Conservation (phyloP, 768 basidiomycete genomes). For the Leucocoprinus leucothites region DNA sequence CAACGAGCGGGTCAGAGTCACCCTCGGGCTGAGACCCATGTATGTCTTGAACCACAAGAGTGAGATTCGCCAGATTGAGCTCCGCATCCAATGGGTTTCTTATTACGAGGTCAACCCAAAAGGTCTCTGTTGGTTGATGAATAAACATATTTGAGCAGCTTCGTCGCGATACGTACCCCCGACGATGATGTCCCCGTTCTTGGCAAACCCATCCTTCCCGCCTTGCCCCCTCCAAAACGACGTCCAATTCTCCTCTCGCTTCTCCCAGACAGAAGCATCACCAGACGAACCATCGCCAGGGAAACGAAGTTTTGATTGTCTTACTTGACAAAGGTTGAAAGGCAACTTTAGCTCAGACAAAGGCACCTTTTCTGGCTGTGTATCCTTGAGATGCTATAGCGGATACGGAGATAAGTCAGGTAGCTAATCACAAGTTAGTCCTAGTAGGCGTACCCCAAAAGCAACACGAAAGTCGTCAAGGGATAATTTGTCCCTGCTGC, state of each 20-base stretch:
- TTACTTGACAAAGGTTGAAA: constrained; percentile 58
- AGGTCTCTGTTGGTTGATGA: constrained; percentile 48
- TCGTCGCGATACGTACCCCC: constrained; percentile 44
- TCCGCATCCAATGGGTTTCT: constrained; percentile 74
- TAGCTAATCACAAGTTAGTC: not conserved
- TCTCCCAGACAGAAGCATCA: constrained; percentile 53
- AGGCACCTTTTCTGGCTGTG: constrained; percentile 41
- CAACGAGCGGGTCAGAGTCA: constrained; percentile 37
- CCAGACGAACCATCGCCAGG: constrained; percentile 44
- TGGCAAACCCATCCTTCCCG: constrained; percentile 49
- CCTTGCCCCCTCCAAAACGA: constrained; percentile 55
- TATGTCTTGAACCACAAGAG: constrained; percentile 47
- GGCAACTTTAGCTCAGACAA: constrained; percentile 56
- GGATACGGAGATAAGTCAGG: not conserved
- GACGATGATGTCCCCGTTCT: constrained; percentile 56
- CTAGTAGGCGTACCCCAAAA: constrained; percentile 51
- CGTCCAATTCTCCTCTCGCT: constrained; percentile 63
- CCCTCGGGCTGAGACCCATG: constrained; percentile 24
- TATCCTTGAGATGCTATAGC: constrained; percentile 67
- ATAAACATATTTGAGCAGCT: not conserved
- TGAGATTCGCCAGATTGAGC: constrained; percentile 62
- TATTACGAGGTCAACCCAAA: constrained; percentile 73
- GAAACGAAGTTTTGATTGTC: constrained; percentile 56
- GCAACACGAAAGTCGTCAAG: constrained; percentile 90
- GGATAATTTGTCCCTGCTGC: constrained; percentile 59